These are phyloP conservation scores for Nepenthes gracilis DNA, from an alignment of 148 eudicot species.

Conservation along the genomic window DNA sequence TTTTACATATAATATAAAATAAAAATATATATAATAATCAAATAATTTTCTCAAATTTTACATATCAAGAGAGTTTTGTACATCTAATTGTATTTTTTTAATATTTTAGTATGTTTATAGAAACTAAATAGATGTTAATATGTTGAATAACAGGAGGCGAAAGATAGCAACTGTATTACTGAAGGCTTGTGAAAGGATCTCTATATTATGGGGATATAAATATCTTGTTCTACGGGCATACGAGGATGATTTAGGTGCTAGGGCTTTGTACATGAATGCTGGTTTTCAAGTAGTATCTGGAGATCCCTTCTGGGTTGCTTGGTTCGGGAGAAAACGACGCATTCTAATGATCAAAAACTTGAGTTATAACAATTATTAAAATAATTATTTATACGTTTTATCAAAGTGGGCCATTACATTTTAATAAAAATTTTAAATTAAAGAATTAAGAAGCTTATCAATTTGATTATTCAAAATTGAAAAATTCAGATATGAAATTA, in stretches of 20 bases:
- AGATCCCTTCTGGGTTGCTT: constrained; percentile 71
- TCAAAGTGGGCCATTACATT: too few relatives aligned
- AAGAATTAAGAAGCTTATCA: too few relatives aligned
- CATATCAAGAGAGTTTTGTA: too few relatives aligned
- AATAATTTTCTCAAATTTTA: too few relatives aligned
- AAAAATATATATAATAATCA: too few relatives aligned
- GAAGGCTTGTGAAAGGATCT: constrained; percentile 64
- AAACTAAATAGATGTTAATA: too few relatives aligned
- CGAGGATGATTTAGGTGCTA: constrained; percentile 80
- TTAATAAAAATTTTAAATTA: too few relatives aligned
- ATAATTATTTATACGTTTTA: neutral
- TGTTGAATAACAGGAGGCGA: constrained; percentile 42
- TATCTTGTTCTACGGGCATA: constrained; percentile 74
- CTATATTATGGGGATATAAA: constrained; percentile 49
- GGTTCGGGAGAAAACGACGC: constrained; percentile 71
- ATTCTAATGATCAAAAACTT: constrained; percentile 59
- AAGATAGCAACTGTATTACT: constrained; percentile 84
- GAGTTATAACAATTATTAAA: neutral
- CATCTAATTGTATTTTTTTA: too few relatives aligned
- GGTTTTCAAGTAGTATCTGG: constrained; percentile 54
- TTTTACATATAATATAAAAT: too few relatives aligned
- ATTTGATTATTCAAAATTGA: too few relatives aligned
- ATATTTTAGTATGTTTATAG: too few relatives aligned
- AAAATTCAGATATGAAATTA: too few relatives aligned
- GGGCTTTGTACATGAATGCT: constrained; percentile 61